Percentiles rank a stretch among this genome's conserved stretches.
phyloP scores from a whole-genome alignment of 2,329 filamentous ascomycete species.

The Hymenoscyphus occultus region DNA sequence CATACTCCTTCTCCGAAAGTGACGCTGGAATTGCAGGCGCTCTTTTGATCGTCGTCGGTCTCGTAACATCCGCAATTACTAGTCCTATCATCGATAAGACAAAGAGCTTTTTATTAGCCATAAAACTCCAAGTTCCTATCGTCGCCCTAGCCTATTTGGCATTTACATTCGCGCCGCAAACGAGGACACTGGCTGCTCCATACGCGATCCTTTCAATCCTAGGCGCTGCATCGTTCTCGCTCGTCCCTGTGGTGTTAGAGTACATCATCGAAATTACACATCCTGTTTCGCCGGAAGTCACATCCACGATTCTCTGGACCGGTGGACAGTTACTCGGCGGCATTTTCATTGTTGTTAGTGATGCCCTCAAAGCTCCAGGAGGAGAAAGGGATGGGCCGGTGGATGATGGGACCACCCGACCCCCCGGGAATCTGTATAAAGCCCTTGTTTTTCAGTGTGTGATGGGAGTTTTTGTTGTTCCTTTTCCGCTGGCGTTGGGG shows the following conservation, averaged over 20 bases:
- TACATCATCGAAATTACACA: slow-evolving; percentile 84
- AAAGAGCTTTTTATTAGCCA: slow-evolving; percentile 71
- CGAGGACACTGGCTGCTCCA: slow-evolving; percentile 57
- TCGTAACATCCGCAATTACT: slow-evolving; percentile 71
- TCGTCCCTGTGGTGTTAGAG: slow-evolving; percentile 84
- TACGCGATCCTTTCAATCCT: slow-evolving; percentile 74
- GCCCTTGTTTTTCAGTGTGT: slow-evolving; percentile 78
- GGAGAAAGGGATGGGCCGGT: slow-evolving; percentile 38
- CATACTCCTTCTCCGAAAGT: slow-evolving; percentile 79
- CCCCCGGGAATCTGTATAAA: slow-evolving; percentile 69
- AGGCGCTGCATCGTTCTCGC: slow-evolving; percentile 74
- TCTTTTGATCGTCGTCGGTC: slow-evolving; percentile 79
- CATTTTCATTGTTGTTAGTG: slow-evolving; percentile 78
- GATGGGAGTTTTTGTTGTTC: slow-evolving; percentile 60
- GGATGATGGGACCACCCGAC: slow-evolving; percentile 43
- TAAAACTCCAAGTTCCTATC: slow-evolving; percentile 73
- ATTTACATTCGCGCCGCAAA: slow-evolving; percentile 75
- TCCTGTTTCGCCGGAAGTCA: slow-evolving; percentile 82
- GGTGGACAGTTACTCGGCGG: slow-evolving; percentile 83
- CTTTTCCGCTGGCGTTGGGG: slow-evolving; percentile 67
- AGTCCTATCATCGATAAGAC: slow-evolving; percentile 83
- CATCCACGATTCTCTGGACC: slow-evolving; percentile 79
- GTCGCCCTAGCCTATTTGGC: slow-evolving; percentile 70
- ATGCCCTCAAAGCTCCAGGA: slow-evolving; percentile 59
- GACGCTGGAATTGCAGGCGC: slow-evolving; percentile 88